A percentile compares a stretch with the other conserved stretches of the same genome.
Conservation (phyloP, 2,329 filamentous ascomycete genomes). For the Venturia aucupariae region DNA sequence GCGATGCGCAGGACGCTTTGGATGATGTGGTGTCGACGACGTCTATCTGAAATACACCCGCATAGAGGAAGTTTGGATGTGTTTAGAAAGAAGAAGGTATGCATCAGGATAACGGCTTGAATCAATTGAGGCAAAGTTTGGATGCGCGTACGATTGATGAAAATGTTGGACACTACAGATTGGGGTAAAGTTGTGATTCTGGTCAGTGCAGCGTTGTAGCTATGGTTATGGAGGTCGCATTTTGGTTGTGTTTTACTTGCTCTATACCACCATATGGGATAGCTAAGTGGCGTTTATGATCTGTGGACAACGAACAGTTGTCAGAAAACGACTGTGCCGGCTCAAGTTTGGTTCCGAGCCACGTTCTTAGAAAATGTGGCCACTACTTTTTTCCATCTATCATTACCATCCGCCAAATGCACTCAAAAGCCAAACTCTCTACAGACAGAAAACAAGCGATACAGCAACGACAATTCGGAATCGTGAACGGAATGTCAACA, state of each 20-base stretch:
- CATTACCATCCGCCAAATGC: too few relatives aligned
- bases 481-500: too few relatives aligned
- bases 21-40: neutral
- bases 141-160: neutral
- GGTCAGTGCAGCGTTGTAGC: neutral
- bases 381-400: too few relatives aligned
- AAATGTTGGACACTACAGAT: neutral
- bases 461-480: too few relatives aligned
- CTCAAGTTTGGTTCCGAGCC: neutral
- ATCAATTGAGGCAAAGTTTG: neutral
- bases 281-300: neutral
- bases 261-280: conserved; percentile 3
- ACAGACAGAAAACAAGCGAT: too few relatives aligned
- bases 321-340: neutral
- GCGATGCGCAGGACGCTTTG: neutral
- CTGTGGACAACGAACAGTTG: neutral
- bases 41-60: neutral
- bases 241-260: neutral
- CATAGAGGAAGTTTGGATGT: neutral
- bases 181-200: neutral
- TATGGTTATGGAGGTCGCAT: neutral
- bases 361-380: too few relatives aligned
- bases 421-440: too few relatives aligned
- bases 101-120: neutral
- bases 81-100: neutral